These are phyloP conservation scores for Quercus tomentella DNA, from an alignment of 331 rosid genomes.

Conservation along the genomic window DNA sequence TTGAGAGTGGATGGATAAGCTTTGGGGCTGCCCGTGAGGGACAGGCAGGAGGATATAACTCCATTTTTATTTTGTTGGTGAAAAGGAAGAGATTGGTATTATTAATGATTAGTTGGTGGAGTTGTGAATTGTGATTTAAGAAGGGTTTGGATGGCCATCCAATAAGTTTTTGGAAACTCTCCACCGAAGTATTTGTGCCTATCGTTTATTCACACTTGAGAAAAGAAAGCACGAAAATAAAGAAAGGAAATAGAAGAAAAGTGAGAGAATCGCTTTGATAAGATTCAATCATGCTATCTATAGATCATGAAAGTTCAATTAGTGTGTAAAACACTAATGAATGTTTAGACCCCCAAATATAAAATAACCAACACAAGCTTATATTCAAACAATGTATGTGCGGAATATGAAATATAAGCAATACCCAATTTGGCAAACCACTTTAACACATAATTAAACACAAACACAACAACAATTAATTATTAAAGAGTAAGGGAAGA, in stretches of 20 bases:
- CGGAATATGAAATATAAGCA: too few relatives aligned
- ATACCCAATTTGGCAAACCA: too few relatives aligned
- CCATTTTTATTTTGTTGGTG: not conserved
- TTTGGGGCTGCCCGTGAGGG: slow-evolving; percentile 19
- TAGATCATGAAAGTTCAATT: too few relatives aligned
- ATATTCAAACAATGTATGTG: too few relatives aligned
- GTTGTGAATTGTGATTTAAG: not conserved
- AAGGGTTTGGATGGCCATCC: not conserved
- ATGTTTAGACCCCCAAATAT: too few relatives aligned
- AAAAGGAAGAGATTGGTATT: not conserved
- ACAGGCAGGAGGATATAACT: slow-evolving; percentile 11
- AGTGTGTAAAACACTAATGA: too few relatives aligned
- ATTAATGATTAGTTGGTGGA: not conserved
- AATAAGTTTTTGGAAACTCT: not conserved
- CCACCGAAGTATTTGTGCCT: not conserved
- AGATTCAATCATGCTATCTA: too few relatives aligned
- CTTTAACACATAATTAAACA: too few relatives aligned
- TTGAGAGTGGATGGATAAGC: slow-evolving; percentile 1
- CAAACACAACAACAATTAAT: too few relatives aligned
- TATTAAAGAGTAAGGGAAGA: too few relatives aligned
- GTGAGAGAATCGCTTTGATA: not conserved
- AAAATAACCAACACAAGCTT: too few relatives aligned
- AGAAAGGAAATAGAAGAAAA: not conserved
- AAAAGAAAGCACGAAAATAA: not conserved
- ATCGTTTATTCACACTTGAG: too few relatives aligned